Evolutionary conservation across 1,139 yeast species (phyloP).

Genomic region (Magnusiomyces clavatus): DNA sequence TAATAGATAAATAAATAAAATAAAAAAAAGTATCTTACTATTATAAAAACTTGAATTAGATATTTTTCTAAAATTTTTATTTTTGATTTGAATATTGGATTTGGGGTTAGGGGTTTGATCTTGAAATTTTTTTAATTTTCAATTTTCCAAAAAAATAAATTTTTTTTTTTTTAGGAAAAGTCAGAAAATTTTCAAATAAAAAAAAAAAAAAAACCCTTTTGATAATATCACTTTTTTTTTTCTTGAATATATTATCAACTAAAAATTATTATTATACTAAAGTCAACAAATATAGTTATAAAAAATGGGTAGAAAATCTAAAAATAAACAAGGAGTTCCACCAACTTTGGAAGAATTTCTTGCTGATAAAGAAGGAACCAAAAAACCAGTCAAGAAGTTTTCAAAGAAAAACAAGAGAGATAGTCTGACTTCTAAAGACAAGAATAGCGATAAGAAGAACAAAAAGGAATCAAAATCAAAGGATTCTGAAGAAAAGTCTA

Average conservation of each 20-base stretch:
- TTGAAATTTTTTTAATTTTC: background rate
- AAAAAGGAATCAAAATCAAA: slow-evolving; percentile 26
- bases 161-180: background rate
- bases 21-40: slow-evolving; percentile 1
- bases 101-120: no score
- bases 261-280: background rate
- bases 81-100: background rate
- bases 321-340: slow-evolving; percentile 85
- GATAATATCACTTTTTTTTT: background rate
- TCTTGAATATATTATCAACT: background rate
- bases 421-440: slow-evolving; percentile 15
- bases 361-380: slow-evolving; percentile 42
- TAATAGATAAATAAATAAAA: slow-evolving; percentile 4
- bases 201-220: background rate
- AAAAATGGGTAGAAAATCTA: slow-evolving; percentile 84
- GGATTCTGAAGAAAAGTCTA: slow-evolving; percentile 15
- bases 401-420: slow-evolving; percentile 27
- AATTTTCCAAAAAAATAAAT: background rate
- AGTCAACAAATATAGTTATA: background rate
- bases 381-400: slow-evolving; percentile 19
- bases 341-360: slow-evolving; percentile 80
- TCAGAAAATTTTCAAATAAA: background rate
- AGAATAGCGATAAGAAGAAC: slow-evolving; percentile 24
- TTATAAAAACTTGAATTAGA: no score
- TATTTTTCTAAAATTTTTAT: background rate